Conservation (phyloP, 306 rosid genomes). For the Begonia peltatifolia region DNA sequence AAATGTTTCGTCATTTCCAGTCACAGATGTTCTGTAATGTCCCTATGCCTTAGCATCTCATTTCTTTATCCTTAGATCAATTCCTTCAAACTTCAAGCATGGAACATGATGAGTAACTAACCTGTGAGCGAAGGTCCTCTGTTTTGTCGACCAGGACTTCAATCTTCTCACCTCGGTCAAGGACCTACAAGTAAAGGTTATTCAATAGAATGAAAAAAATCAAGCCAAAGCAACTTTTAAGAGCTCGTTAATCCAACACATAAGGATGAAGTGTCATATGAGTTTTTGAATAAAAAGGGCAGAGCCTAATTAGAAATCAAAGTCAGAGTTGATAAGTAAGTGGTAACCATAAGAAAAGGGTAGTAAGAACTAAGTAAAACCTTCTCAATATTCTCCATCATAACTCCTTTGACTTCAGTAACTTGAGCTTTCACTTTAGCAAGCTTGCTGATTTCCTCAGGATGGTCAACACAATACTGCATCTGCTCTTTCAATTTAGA, state of each 20-base stretch:
- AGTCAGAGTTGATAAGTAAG: neutral
- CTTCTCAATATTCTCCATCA: slow-evolving; percentile 96
- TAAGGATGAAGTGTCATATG: neutral
- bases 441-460: slow-evolving; percentile 76
- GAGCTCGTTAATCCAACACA: no score
- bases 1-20: no score
- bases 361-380: slow-evolving; percentile 17
- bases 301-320: no score
- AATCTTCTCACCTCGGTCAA: slow-evolving; percentile 91
- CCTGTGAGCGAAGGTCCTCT: slow-evolving; percentile 86
- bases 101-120: slow-evolving; percentile 5
- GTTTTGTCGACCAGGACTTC: slow-evolving; percentile 90
- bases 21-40: no score
- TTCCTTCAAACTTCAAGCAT: neutral
- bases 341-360: neutral
- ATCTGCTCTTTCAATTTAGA: slow-evolving; percentile 84
- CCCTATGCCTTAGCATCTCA: no score
- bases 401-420: slow-evolving; percentile 84
- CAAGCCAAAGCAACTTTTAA: no score
- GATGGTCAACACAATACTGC: slow-evolving; percentile 84
- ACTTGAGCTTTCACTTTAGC: slow-evolving; percentile 93
- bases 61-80: no score
- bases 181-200: slow-evolving; percentile 38
- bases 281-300: neutral
- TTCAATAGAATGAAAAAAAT: slow-evolving; percentile 3